Percentiles rank a stretch among this genome's conserved stretches.
Evolutionary conservation across 371 early-diverging fungal species (phyloP).

Genomic region (Lichtheimia hyalospora): DNA sequence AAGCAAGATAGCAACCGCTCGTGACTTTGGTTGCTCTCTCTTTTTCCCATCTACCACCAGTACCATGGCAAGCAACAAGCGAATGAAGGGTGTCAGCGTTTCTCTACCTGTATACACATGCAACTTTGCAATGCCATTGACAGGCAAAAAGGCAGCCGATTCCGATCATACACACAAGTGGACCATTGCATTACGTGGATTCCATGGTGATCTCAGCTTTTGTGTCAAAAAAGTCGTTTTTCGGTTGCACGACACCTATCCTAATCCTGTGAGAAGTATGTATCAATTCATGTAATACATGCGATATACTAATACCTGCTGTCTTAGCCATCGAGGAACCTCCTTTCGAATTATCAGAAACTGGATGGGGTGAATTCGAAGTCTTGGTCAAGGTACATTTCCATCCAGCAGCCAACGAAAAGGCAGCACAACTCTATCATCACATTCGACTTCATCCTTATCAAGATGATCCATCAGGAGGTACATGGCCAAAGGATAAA

Average conservation of each 20-base stretch:
- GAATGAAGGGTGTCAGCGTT: slow-evolving; percentile 66
- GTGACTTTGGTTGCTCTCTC: not conserved
- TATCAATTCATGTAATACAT: not conserved
- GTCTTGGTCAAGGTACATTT: slow-evolving; percentile 91
- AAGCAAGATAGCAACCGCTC: not conserved
- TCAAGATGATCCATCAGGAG: slow-evolving; percentile 65
- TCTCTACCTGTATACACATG: slow-evolving; percentile 77
- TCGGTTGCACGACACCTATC: slow-evolving; percentile 96
- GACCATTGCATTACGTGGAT: slow-evolving; percentile 86
- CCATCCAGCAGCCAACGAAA: slow-evolving; percentile 74
- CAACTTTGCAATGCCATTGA: slow-evolving; percentile 68
- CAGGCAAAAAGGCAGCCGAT: slow-evolving; percentile 62
- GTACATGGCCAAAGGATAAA: slow-evolving; percentile 73
- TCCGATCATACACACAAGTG: slow-evolving; percentile 84
- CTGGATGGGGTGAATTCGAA: slow-evolving; percentile 99
- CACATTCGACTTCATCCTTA: slow-evolving; percentile 81
- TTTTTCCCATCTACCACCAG: not conserved
- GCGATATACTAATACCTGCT: not conserved
- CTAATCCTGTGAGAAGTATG: slow-evolving; percentile 78
- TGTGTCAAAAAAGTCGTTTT: slow-evolving; percentile 90
- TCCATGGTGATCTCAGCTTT: slow-evolving; percentile 82
- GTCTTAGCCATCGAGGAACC: slow-evolving; percentile 69
- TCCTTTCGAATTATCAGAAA: slow-evolving; percentile 93
- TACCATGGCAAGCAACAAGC: slow-evolving; percentile 45
- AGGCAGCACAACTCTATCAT: slow-evolving; percentile 82